Percentiles rank a stretch among this genome's conserved stretches.
Conservation (phyloP, 768 basidiomycete species). For the Suillus paluster region DNA sequence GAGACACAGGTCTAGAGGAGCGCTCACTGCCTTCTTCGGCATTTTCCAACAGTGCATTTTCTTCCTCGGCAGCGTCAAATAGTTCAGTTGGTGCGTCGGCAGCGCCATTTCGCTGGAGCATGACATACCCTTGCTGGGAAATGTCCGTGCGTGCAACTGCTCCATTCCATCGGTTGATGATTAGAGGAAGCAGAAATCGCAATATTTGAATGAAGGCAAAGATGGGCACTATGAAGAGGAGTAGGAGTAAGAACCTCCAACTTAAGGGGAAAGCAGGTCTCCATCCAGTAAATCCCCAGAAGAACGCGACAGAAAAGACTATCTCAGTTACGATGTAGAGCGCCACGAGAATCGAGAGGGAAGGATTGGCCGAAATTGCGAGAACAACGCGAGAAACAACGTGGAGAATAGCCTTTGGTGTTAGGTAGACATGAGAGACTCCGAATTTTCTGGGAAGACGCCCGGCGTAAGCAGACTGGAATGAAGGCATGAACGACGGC, state of each 20-base stretch:
- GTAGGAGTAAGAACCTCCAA: conserved; percentile 10
- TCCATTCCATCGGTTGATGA: background rate
- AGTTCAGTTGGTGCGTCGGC: background rate
- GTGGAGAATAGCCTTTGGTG: background rate
- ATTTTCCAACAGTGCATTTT: background rate
- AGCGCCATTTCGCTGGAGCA: conserved; percentile 2
- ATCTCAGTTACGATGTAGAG: conserved; percentile 7
- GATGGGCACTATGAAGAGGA: conserved; percentile 8
- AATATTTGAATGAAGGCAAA: conserved; percentile 10
- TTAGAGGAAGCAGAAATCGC: background rate
- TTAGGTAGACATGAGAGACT: too few species aligned
- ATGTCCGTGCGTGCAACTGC: background rate
- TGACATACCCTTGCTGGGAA: background rate
- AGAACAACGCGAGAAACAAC: too few species aligned
- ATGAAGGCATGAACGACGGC: background rate
- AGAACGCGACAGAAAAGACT: background rate
- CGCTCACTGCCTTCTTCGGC: background rate
- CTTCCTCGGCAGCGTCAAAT: background rate
- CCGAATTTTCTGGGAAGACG: background rate
- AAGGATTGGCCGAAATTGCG: conserved; percentile 3
- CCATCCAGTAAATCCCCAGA: background rate
- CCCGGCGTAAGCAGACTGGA: background rate
- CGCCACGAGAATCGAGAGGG: background rate
- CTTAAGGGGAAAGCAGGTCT: conserved; percentile 11
- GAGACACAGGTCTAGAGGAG: conserved; percentile 7